Conservation (phyloP, 352 stramenopile species). For the Aphanomyces stellatus region DNA sequence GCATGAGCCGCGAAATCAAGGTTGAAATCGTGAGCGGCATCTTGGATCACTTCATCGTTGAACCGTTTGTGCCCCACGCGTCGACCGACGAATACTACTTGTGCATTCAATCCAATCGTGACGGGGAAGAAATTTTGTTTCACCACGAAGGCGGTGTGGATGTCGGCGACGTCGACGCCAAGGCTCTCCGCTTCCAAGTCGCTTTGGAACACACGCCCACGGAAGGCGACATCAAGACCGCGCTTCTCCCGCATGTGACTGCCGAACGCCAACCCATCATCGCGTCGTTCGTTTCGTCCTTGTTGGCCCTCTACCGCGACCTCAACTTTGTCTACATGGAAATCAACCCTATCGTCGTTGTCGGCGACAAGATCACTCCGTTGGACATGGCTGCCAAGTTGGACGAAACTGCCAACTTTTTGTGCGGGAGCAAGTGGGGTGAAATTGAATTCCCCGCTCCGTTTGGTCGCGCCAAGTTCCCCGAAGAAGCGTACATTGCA, state of each 20-base stretch:
- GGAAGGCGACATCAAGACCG: slow-evolving; percentile 53
- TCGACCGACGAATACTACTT: slow-evolving; percentile 95
- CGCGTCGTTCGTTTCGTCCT: slow-evolving; percentile 83
- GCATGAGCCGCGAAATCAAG: slow-evolving; percentile 89
- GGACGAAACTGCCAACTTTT: slow-evolving; percentile 93
- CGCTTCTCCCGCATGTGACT: slow-evolving; percentile 79
- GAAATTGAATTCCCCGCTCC: slow-evolving; percentile 92
- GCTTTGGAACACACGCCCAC: slow-evolving; percentile 61
- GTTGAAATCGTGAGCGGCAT: slow-evolving; percentile 87
- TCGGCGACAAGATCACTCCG: slow-evolving; percentile 86
- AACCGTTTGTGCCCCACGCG: slow-evolving; percentile 93
- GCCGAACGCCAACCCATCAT: slow-evolving; percentile 66
- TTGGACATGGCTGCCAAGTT: slow-evolving; percentile 96
- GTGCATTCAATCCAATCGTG: slow-evolving; percentile 91
- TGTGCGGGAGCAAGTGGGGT: slow-evolving; percentile 90
- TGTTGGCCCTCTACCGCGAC: slow-evolving; percentile 90
- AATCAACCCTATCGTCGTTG: slow-evolving; percentile 96
- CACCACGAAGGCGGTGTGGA: slow-evolving; percentile 94
- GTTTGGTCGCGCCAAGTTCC: slow-evolving; percentile 93
- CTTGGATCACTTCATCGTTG: slow-evolving; percentile 95
- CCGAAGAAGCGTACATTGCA: slow-evolving; percentile 93
- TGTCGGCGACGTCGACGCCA: slow-evolving; percentile 92
- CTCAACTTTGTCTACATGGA: slow-evolving; percentile 98
- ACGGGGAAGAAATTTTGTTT: slow-evolving; percentile 95
- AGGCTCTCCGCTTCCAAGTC: slow-evolving; percentile 87